A percentile compares a stretch with the other conserved stretches of the same genome.
phyloP scores from a whole-genome alignment of 257 asterid species.

The Buddleja alternifolia region DNA sequence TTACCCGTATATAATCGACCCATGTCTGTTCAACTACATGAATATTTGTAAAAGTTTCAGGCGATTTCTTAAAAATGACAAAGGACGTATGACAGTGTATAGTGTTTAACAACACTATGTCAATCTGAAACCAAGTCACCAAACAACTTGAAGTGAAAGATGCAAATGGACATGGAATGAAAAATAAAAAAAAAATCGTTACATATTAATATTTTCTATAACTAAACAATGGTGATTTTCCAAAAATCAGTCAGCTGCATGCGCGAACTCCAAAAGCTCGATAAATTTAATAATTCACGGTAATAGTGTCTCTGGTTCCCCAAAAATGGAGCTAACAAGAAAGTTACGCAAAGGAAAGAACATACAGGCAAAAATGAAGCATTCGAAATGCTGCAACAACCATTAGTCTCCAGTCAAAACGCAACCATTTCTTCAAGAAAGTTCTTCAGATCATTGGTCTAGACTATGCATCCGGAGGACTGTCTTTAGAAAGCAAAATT shows the following conservation, averaged over 20 bases:
- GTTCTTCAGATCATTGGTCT: background rate
- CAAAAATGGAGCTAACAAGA: background rate
- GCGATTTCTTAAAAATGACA: too few relatives aligned
- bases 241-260: too few relatives aligned
- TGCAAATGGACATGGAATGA: too few relatives aligned
- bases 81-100: too few relatives aligned
- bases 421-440: background rate
- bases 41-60: too few relatives aligned
- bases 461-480: background rate
- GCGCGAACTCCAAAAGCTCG: background rate
- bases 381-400: background rate
- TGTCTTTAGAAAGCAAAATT: conserved; percentile 27
- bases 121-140: too few relatives aligned
- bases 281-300: background rate
- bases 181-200: background rate
- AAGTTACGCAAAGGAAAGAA: background rate
- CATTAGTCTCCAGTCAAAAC: background rate
- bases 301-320: background rate
- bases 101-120: too few relatives aligned
- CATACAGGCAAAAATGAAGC: background rate
- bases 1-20: too few relatives aligned
- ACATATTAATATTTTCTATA: background rate
- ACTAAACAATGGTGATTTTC: background rate
- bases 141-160: too few relatives aligned
- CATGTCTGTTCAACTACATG: too few relatives aligned